phyloP scores from a whole-genome alignment of 2,329 filamentous ascomycete species.

The Rutstroemia sp. region DNA sequence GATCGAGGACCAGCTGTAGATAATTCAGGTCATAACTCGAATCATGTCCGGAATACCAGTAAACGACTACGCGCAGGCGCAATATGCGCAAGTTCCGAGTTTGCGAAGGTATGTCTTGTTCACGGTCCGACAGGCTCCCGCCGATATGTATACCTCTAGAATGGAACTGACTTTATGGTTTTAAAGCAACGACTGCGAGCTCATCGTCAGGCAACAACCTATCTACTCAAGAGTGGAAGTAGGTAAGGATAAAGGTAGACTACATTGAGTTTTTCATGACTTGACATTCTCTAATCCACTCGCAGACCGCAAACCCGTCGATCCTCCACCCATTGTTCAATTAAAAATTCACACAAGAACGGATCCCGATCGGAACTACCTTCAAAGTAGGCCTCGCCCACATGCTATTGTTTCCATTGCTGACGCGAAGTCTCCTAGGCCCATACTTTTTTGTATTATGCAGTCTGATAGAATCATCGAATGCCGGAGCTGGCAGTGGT shows the following conservation, averaged over 20 bases:
- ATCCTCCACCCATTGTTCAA: conserved; percentile 80
- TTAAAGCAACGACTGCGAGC: conserved; percentile 45
- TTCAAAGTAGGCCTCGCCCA: conserved; percentile 46
- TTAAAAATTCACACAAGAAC: conserved; percentile 41
- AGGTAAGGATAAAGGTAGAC: conserved; percentile 66
- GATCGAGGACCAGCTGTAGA: conserved; percentile 8
- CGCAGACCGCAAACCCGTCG: conserved; percentile 74
- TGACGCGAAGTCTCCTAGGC: conserved; percentile 26
- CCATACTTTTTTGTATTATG: conserved; percentile 44
- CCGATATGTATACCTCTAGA: neutral
- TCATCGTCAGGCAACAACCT: conserved; percentile 60
- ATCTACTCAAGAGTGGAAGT: conserved; percentile 59
- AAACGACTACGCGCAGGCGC: conserved; percentile 24
- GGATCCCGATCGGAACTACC: conserved; percentile 40
- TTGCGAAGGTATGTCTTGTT: conserved; percentile 18
- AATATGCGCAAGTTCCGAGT: conserved; percentile 17
- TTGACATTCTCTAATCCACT: conserved; percentile 5
- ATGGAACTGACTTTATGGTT: conserved; percentile 20
- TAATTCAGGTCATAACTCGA: conserved; percentile 1
- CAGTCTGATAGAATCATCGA: conserved; percentile 29
- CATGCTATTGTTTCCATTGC: neutral
- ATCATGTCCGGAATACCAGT: conserved; percentile 15
- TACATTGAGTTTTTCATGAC: neutral
- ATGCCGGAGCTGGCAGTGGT: neutral
- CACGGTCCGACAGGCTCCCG: neutral